Conservation (phyloP, 2,329 filamentous ascomycete genomes). For the Hymenotorrendiella dingleyae region DNA sequence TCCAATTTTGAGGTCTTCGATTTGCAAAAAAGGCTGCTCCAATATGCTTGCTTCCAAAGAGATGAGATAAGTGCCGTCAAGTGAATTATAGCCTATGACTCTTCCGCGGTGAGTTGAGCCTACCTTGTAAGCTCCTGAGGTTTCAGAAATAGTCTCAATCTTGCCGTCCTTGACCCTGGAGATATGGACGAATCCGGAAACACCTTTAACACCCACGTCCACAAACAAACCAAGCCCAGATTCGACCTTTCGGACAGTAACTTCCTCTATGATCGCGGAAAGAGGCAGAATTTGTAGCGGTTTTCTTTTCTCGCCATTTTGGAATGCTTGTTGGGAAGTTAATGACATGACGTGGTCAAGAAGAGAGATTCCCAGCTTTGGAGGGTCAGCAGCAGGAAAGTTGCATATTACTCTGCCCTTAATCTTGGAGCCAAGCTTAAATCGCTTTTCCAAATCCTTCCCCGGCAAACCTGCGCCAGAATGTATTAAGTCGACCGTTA, state of each 20-base stretch:
- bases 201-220: conserved; percentile 58
- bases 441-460: conserved; percentile 67
- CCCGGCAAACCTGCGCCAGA: conserved; percentile 69
- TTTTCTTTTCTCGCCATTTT: conserved; percentile 37
- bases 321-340: conserved; percentile 35
- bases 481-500: conserved; percentile 85
- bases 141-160: conserved; percentile 73
- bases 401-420: conserved; percentile 85
- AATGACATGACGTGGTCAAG: conserved; percentile 77
- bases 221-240: conserved; percentile 76
- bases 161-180: conserved; percentile 87
- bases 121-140: conserved; percentile 70
- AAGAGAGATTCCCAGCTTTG: conserved; percentile 82
- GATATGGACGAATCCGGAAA: conserved; percentile 89
- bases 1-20: conserved; percentile 83
- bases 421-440: conserved; percentile 77
- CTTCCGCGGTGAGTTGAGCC: conserved; percentile 75
- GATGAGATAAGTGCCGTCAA: conserved; percentile 81
- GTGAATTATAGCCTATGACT: conserved; percentile 76
- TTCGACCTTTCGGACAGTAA: conserved; percentile 75
- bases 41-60: conserved; percentile 79
- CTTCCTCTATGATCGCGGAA: conserved; percentile 71
- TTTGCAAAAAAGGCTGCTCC: conserved; percentile 81
- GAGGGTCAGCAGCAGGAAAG: conserved; percentile 70
- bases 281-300: conserved; percentile 59